Conservation (phyloP, 345 rosid genomes). For the Syzygium oleosum region DNA sequence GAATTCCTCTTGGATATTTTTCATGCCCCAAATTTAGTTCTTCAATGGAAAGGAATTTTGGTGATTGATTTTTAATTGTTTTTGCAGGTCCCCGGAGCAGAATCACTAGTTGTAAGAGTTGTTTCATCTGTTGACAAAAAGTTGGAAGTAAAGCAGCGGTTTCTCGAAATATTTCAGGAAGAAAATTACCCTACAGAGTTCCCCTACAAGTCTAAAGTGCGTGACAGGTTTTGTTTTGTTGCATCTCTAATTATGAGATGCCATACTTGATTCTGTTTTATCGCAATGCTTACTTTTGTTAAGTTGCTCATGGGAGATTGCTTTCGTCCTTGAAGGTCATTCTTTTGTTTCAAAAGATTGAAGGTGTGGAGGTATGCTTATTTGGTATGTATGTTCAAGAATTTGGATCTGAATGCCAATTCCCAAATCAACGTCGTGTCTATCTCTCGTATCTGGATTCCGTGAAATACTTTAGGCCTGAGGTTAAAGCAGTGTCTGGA, state of each 20-base stretch:
- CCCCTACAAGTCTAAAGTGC: slow-evolving; percentile 94
- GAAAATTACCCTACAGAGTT: slow-evolving; percentile 87
- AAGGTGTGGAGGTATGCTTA: slow-evolving; percentile 98
- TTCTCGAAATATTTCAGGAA: slow-evolving; percentile 87
- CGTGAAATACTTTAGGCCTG: slow-evolving; percentile 97
- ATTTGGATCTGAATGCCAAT: slow-evolving; percentile 87
- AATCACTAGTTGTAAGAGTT: slow-evolving; percentile 89
- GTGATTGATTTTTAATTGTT: not conserved
- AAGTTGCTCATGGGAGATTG: not conserved
- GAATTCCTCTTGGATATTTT: not conserved
- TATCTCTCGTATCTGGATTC: slow-evolving; percentile 97
- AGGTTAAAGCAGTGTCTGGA: slow-evolving; percentile 76
- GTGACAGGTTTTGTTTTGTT: slow-evolving; percentile 1
- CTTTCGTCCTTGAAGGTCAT: slow-evolving; percentile 55
- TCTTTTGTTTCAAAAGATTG: slow-evolving; percentile 95
- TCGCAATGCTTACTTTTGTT: not conserved
- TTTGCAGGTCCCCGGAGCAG: slow-evolving; percentile 86
- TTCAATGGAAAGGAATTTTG: not conserved
- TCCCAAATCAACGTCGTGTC: slow-evolving; percentile 97
- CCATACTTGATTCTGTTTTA: not conserved
- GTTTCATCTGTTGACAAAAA: slow-evolving; percentile 99
- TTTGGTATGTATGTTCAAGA: slow-evolving; percentile 99
- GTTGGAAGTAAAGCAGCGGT: slow-evolving; percentile 92
- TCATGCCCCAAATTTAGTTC: not conserved
- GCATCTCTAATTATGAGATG: not conserved